Evolutionary conservation across 169 alveolate genomes (phyloP), one percentile per base, ranked within the genome.

Genomic region (Perkinsus olseni): DNA sequence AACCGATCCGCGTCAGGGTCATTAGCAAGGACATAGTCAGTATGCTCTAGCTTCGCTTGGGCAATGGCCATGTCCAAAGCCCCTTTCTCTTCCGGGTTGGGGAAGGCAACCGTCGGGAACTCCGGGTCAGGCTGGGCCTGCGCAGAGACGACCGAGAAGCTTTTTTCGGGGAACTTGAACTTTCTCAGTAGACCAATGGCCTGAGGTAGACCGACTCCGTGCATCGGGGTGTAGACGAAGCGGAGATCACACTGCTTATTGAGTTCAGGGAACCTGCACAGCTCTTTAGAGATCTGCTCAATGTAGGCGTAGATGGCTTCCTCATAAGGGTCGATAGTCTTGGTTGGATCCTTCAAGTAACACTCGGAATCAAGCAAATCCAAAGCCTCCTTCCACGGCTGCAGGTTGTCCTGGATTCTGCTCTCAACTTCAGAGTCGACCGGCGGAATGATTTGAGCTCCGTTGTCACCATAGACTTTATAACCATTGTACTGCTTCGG

Each of bases 1-100:
- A 96, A 94, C 45, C 97, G 92, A 74, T 96, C 97, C 38, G 97
- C 97, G 74, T 95, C 96, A 45, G 97, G 97, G 92, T 96, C 97
- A 91, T 95, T 96, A 31, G 96, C 96, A n/a, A 96, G 94, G 39
- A 96, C 94, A 38, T 95, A 40, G 20, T 94, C 95, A 40, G 96
- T 91, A 24, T 91, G 96, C 38, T 91, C 94, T n/a, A 62, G 24
- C 31, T 95, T 96, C 31, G 96, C 96, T 48, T 93, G 45, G 74
- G 92, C 45, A 1, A 96, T 95, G 8, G 97, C 74, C 39, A 95
- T 94, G 93, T 95, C 93, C 37, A 96, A 92, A 0, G 97, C 95
- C 0, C 96, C 96, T 93, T 95, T 92, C 48, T 95, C 96, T 92
- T 94, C 96, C 11, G 97, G 96, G 40, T 94, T 94, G 6, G 97